A percentile compares a stretch with the other conserved stretches of the same genome.
Conservation (phyloP, 257 asterid genomes). For the Solanum etuberosum region DNA sequence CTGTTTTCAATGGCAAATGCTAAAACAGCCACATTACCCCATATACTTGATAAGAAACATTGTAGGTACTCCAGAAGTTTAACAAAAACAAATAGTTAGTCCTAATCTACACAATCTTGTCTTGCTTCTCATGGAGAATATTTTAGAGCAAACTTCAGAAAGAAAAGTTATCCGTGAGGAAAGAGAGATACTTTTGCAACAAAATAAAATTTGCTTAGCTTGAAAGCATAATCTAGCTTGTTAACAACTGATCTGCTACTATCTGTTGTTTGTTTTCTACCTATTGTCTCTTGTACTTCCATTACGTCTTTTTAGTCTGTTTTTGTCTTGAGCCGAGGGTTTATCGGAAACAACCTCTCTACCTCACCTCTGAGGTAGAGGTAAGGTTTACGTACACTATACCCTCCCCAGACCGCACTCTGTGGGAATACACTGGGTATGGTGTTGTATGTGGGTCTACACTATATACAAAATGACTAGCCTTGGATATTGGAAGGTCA, state of each 20-base stretch:
- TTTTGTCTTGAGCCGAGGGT: neutral
- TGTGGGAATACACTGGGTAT: neutral
- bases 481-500: neutral
- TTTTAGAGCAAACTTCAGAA: neutral
- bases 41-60: neutral
- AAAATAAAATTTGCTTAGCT: neutral
- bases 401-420: neutral
- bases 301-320: neutral
- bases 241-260: neutral
- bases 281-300: neutral
- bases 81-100: neutral
- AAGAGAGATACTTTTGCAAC: neutral
- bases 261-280: too few species aligned
- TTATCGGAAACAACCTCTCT: neutral
- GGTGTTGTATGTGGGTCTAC: neutral
- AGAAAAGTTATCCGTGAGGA: neutral
- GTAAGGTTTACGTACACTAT: neutral
- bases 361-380: neutral
- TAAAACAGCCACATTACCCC: neutral
- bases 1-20: neutral
- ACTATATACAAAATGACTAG: neutral
- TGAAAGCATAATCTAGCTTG: neutral
- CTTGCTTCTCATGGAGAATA: neutral
- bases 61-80: neutral
- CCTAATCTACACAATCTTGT: neutral